phyloP scores from a whole-genome alignment of 805 yeast species.

The Zygoascus ofunaensis region DNA sequence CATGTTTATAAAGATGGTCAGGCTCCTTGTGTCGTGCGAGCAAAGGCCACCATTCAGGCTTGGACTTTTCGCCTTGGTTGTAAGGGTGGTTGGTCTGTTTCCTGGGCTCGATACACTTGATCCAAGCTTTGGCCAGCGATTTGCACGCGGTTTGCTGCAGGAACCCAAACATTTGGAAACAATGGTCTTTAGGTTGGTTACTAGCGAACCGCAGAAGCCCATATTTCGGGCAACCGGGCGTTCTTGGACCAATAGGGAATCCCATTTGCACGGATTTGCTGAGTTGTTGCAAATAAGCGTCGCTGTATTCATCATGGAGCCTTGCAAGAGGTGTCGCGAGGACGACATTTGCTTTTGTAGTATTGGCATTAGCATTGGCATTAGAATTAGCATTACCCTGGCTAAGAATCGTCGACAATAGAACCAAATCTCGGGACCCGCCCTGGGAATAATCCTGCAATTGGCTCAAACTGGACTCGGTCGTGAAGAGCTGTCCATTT shows the following conservation, averaged over 20 bases:
- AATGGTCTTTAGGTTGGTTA: background rate
- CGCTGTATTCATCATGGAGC: background rate
- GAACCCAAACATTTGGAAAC: constrained; percentile 27
- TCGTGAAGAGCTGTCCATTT: background rate
- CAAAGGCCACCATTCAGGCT: constrained; percentile 68
- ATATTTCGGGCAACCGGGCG: background rate
- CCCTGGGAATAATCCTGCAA: too few relatives aligned
- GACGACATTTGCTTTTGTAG: too few relatives aligned
- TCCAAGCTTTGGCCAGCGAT: constrained; percentile 57
- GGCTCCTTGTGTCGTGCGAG: constrained; percentile 57
- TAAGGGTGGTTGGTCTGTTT: constrained; percentile 60
- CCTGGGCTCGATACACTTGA: constrained; percentile 52
- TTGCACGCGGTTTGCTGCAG: constrained; percentile 52
- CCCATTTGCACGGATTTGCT: too few relatives aligned
- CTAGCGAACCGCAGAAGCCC: background rate
- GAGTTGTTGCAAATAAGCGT: background rate
- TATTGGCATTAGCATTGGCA: too few relatives aligned
- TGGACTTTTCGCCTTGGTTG: constrained; percentile 38
- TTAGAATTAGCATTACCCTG: too few relatives aligned
- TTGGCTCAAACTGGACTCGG: background rate
- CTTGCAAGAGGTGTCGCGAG: too few relatives aligned
- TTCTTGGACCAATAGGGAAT: background rate
- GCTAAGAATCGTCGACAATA: too few relatives aligned
- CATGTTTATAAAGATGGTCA: constrained; percentile 56
- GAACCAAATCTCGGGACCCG: too few relatives aligned